Evolutionary conservation across 2,329 filamentous ascomycete genomes (phyloP), one percentile per base, ranked within the genome.

Genomic region (Venturia asperata): DNA sequence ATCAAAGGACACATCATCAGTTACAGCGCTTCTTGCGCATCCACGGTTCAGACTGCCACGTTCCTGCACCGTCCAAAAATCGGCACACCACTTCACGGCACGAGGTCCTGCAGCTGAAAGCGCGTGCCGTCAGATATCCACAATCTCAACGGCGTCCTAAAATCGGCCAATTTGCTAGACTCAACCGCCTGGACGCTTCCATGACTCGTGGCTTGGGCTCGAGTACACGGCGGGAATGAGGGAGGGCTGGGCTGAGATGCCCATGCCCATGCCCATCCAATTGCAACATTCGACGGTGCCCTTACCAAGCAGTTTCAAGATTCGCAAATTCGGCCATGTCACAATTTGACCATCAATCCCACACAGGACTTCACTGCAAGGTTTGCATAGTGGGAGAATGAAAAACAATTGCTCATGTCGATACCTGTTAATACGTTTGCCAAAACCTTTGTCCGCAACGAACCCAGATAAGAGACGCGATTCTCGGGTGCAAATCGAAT

Each of bases 151-250:
- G 52, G 52, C 52, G 7, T 37, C 30, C 52, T 37, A 56, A 37
- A 56, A 37, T 56, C 30, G 52, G 52, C 11, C 52, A 19, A 4
- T 7, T 37, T 37, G 24, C 52, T 56, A 37, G 52, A 56, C 52
- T 56, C 52, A 56, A 56, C 52, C 27, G 34, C 27, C 52, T 37
- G 52, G 19, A n/a, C 15, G 27, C 52, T 37, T 11, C n/a, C 27
- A 56, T 15, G 52, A 56, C 27, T 56, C 52, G 52, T 15, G 47
- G 21, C 5, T 49, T 49, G 47, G 47, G 47, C 47, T 49, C 47
- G 27, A 15, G 21, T 27, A 11, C 9, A 15, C 10, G 47, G 7
- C 27, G 37, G 19, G 7, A 24, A 56, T 17, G 49, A 24, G 24
- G 7, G 30, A 19, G 49, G 24, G 49, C 24, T 55, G 49, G 24